Conservation (phyloP, 192 early-diverging fungal genomes). For the Coemansia sp. region DNA sequence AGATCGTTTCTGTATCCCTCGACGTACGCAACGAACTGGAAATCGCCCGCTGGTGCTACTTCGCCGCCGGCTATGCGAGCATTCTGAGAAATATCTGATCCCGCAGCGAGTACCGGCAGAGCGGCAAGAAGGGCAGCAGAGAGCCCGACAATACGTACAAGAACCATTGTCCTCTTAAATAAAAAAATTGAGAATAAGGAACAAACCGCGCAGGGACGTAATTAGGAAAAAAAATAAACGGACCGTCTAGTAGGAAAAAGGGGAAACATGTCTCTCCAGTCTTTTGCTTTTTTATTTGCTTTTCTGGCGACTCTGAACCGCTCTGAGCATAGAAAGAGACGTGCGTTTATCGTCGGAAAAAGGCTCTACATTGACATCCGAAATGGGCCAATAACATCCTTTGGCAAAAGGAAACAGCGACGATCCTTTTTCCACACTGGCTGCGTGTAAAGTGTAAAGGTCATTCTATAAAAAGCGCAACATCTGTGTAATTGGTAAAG, state of each 20-base stretch:
- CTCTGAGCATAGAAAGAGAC: background rate
- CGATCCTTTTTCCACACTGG: too few relatives aligned
- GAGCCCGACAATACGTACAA: background rate
- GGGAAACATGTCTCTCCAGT: too few relatives aligned
- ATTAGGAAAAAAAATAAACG: background rate
- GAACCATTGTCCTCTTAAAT: background rate
- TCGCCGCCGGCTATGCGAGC: constrained; percentile 40
- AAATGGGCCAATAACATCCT: too few relatives aligned
- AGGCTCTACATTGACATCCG: too few relatives aligned
- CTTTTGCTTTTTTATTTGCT: too few relatives aligned
- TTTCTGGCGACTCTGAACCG: too few relatives aligned
- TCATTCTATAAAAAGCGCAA: too few relatives aligned
- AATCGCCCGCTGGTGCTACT: constrained; percentile 9
- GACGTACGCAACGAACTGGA: constrained; percentile 32
- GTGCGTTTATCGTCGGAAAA: background rate
- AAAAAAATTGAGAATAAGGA: background rate
- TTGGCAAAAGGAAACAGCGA: too few relatives aligned
- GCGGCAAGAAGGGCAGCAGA: background rate
- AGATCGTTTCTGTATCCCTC: background rate
- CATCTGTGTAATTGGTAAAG: too few relatives aligned
- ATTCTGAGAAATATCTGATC: background rate
- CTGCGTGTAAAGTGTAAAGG: too few relatives aligned
- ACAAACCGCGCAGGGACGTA: background rate
- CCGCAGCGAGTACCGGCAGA: background rate
- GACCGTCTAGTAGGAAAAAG: background rate